A percentile compares a stretch with the other conserved stretches of the same genome.
phyloP scores from a whole-genome alignment of 163 green algal genomes.

The Scenedesmus sp. region DNA sequence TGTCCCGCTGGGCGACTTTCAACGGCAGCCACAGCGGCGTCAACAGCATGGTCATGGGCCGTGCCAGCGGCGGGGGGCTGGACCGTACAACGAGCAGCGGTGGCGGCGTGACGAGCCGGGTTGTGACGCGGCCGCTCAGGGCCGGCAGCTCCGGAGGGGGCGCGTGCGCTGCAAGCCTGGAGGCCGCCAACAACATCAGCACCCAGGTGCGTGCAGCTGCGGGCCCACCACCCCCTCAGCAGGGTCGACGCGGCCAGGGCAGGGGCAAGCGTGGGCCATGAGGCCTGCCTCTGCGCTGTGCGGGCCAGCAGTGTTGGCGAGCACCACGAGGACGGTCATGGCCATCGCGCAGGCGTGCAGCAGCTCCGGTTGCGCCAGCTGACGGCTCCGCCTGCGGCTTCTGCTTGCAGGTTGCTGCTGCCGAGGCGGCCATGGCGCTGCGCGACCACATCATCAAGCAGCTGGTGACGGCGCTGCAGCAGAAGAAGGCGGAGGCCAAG shows the following conservation, averaged over 20 bases:
- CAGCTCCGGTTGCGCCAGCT: not conserved
- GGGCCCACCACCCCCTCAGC: too few relatives aligned
- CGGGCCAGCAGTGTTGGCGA: too few relatives aligned
- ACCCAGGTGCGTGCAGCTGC: not conserved
- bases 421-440: constrained; percentile 23
- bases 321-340: too few relatives aligned
- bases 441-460: constrained; percentile 51
- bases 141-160: not conserved
- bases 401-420: constrained; percentile 11
- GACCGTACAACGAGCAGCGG: not conserved
- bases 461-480: constrained; percentile 36
- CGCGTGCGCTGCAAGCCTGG: not conserved
- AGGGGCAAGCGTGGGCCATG: too few relatives aligned
- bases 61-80: not conserved
- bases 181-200: constrained; percentile 26
- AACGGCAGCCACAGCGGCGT: not conserved
- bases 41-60: not conserved
- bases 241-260: too few relatives aligned
- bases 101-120: not conserved
- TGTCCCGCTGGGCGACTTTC: constrained; percentile 32
- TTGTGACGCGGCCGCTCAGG: not conserved
- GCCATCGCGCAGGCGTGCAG: too few relatives aligned
- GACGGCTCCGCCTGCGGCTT: too few relatives aligned
- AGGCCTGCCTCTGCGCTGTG: too few relatives aligned
- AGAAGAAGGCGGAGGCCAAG: constrained; percentile 42